Evolutionary conservation across 208 protist species (phyloP), one percentile per base, ranked within the genome.

Genomic region (Blastocrithidia nonstop): DNA sequence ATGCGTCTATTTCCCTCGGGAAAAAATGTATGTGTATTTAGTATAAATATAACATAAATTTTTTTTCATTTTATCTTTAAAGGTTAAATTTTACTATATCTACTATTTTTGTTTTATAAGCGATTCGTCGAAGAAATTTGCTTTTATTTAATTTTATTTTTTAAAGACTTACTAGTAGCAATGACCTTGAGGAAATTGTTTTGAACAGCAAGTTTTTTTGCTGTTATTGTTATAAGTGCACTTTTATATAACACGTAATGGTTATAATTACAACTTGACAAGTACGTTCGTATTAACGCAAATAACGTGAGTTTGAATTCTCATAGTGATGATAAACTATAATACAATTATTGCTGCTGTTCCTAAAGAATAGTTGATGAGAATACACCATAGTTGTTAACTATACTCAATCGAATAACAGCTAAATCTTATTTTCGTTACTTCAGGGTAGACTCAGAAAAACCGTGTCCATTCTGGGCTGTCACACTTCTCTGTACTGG

Each of bases 381-480:
- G 2, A 61, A 55, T 16, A 75, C 73, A 8, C 50, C 47, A 8
- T 49, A 27, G 11, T 39, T 88, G 33, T 53, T 83, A 0, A 23
- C 50, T 3, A 31, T 83, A 1, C 54, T 93, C 7, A 88, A 93
- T 59, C 50, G 51, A 13, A 78, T 93, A 29, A 86, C 78, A 1
- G 54, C 38, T 3, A 54, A 66, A 7, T 61, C 76, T 1, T 93
- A 76, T 67, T 94, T 91, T 59, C 77, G 81, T 31, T 94, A 83
- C 51, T 94, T 77, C 61, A 91, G 89, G 49, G 70, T 87, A 3
- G 88, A 86, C 57, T 71, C 61, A 13, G 74, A 87, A 17, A 83
- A 78, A 37, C 46, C 43, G 1, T 94, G 85, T 49, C 81, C 78
- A 8, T 94, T 82, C 41, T 94, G 85, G 85, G 85, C 68, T 5